Conservation (phyloP, 106 monocot species). For the Allium cepa region DNA sequence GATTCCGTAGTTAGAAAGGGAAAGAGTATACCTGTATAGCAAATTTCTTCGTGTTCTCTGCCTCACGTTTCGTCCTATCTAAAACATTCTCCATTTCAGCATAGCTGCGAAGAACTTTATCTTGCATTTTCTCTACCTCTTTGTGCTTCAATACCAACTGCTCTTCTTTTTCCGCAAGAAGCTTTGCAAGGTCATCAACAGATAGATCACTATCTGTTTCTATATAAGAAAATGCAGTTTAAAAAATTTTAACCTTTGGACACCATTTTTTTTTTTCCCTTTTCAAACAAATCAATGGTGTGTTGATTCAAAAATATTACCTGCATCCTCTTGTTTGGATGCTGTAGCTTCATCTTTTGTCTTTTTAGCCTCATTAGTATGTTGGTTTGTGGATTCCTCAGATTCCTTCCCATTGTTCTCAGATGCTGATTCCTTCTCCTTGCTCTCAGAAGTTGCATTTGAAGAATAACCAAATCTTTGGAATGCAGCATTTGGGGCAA, state of each 20-base stretch:
- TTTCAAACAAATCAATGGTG: constrained; percentile 8
- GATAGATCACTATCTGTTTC: constrained; percentile 59
- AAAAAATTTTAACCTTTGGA: constrained; percentile 3
- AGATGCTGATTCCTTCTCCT: constrained; percentile 24
- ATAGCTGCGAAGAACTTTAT: constrained; percentile 54
- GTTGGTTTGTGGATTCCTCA: neutral
- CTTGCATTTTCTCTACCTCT: constrained; percentile 68
- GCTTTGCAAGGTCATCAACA: constrained; percentile 69
- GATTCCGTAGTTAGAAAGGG: no score
- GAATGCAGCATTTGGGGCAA: neutral
- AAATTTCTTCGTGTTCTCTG: constrained; percentile 49
- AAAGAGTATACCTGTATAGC: constrained; percentile 32
- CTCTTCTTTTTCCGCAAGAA: constrained; percentile 72
- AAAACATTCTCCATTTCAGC: constrained; percentile 75
- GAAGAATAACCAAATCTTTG: constrained; percentile 35
- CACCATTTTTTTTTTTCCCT: constrained; percentile 14
- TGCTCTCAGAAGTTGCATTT: constrained; percentile 30
- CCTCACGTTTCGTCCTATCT: constrained; percentile 41
- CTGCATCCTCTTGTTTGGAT: constrained; percentile 27
- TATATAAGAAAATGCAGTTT: constrained; percentile 49
- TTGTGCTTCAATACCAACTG: constrained; percentile 51
- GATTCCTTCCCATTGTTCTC: constrained; percentile 3
- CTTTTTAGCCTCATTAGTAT: constrained; percentile 8
- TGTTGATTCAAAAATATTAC: constrained; percentile 11
- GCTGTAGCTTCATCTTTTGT: constrained; percentile 15